A percentile compares a stretch with the other conserved stretches of the same genome.
phyloP scores from a whole-genome alignment of 208 protist species.

The Endotrypanum monterogeii region DNA sequence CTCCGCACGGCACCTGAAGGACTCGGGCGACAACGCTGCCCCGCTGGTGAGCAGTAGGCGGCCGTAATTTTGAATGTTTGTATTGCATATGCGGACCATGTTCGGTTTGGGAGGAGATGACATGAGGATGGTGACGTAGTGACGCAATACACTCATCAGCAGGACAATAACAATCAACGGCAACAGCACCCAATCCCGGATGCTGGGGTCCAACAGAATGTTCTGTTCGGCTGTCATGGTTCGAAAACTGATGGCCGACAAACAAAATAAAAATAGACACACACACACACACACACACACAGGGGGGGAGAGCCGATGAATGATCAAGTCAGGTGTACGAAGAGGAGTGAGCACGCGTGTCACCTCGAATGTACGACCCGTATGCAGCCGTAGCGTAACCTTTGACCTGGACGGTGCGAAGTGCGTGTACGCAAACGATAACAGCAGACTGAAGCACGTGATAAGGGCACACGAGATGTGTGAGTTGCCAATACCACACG shows the following conservation, averaged over 20 bases:
- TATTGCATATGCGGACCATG: conserved; percentile 61
- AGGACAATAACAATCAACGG: conserved; percentile 95
- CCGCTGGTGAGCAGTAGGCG: conserved; percentile 59
- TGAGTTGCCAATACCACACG: background rate
- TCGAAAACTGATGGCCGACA: background rate
- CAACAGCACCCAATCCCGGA: conserved; percentile 96
- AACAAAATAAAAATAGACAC: background rate
- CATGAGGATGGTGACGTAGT: conserved; percentile 84
- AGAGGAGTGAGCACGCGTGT: conserved; percentile 1
- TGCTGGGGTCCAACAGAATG: conserved; percentile 93
- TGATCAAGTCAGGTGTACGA: background rate
- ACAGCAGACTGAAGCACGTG: background rate
- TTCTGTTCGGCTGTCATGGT: conserved; percentile 61
- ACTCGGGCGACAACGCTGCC: conserved; percentile 48
- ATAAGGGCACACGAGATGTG: background rate
- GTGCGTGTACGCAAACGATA: background rate
- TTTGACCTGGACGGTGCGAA: background rate
- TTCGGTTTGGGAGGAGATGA: conserved; percentile 44
- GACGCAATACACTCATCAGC: conserved; percentile 89
- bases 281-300: too few relatives aligned
- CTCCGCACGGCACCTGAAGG: conserved; percentile 72
- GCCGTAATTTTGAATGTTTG: conserved; percentile 73
- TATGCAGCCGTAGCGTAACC: background rate
- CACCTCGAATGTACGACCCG: background rate
- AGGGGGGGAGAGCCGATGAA: background rate